These are phyloP conservation scores for Akanthomyces muscarius DNA, from an alignment of 2,329 filamentous ascomycete genomes.

Conservation along the genomic window DNA sequence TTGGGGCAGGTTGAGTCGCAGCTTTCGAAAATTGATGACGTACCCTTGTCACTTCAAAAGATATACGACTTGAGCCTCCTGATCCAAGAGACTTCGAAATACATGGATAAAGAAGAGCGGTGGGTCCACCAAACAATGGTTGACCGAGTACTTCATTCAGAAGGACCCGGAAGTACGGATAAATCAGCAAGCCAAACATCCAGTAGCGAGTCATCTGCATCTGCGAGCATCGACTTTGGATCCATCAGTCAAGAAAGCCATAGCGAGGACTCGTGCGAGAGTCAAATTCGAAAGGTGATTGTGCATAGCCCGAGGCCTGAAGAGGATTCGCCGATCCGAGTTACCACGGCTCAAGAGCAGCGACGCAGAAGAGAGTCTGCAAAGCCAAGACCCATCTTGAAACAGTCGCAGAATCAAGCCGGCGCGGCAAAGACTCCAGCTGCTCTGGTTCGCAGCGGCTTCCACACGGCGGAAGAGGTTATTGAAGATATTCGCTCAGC, in stretches of 20 bases:
- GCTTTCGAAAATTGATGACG: conserved; percentile 19
- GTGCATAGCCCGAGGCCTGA: conserved; percentile 30
- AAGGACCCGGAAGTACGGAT: conserved; percentile 4
- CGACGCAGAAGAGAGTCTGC: conserved; percentile 29
- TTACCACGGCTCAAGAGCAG: conserved; percentile 36
- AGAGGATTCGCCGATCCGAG: conserved; percentile 24
- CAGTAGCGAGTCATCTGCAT: conserved; percentile 7
- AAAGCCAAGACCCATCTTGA: conserved; percentile 34
- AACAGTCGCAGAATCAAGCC: conserved; percentile 20
- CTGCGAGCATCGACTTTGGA: too few relatives aligned
- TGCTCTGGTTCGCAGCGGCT: not conserved
- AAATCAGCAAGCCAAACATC: conserved; percentile 16
- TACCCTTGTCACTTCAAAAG: conserved; percentile 22
- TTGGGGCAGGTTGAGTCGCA: conserved; percentile 21
- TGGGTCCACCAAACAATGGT: conserved; percentile 29
- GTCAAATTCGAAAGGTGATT: conserved; percentile 27
- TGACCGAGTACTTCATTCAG: not conserved
- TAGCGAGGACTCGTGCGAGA: not conserved
- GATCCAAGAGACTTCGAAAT: conserved; percentile 28
- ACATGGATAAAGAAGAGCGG: conserved; percentile 26
- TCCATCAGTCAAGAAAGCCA: not conserved
- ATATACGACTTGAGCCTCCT: conserved; percentile 27
- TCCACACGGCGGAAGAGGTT: not conserved
- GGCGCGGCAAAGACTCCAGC: not conserved
- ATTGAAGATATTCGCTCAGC: conserved; percentile 11